Base-by-base conservation (phyloP, 2,329 filamentous ascomycete genomes). In the Graphilbum ipis-grandicollis region DNA sequence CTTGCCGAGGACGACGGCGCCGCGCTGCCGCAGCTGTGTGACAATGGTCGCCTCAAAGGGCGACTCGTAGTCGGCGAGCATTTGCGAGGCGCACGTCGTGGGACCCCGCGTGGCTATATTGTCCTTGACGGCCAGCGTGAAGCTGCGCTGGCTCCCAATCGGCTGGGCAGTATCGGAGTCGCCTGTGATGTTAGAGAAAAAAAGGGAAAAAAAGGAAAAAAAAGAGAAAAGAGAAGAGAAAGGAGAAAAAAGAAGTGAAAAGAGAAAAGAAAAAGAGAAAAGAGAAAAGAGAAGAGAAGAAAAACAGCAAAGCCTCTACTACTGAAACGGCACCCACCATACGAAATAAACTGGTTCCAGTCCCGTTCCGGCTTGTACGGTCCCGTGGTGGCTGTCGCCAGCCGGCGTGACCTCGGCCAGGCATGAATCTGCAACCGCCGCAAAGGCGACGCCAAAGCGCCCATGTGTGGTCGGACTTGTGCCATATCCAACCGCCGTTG, bases 1-100 rank as follows among this genome's bases (percentile, higher is more conserved):
- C 56, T 93, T 93, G 3, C 79, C 79, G 2, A 74, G 63, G 2
- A 88, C 54, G 4, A 67, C 53, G 3, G 71, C 74, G 18, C 77
- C 79, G 3, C 68, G 63, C 25, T 60, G 51, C 37, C 69, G 66
- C 29, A 93, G 63, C 47, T 75, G 68, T 36, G 64, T 58, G 26
- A 90, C 73, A 10, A 93, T 75, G 3, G 82, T 86, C 18, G 86
- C 83, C 52, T 85, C 72, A 55, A 79, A 88, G 1, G 85, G 81
- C 41, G 79, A 83, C 19, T 55, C 58, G 52, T 85, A 83, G 41
- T 62, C 63, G 12, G 62, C 53, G 26, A 94, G 68, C 35, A 83
- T 79, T 15, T 60, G 60, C 1, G 86, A 94, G 40, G 73, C 81
- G 54, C 84, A 92, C 55, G 85, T 90, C 9, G 86, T 93, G 1